Base-by-base conservation (phyloP, 108 stramenopile species). In the Nitzschia sp. region DNA sequence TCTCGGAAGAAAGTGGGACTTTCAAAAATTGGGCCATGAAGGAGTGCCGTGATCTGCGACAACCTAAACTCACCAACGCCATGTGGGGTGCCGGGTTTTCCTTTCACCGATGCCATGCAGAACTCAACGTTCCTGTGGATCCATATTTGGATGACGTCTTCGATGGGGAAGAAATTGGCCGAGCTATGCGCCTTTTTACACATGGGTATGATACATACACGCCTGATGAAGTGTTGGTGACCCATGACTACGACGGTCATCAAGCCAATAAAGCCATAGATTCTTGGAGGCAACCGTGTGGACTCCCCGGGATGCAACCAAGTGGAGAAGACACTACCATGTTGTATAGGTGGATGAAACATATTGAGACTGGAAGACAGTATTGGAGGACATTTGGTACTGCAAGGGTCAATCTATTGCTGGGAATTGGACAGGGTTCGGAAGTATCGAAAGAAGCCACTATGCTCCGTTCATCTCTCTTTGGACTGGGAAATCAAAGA, bases 191-290 rank as follows among this genome's bases (percentile, higher is more conserved):
- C 57, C 90, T 94, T 52, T 97, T 85, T 70, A 95, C 96, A n/a
- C 80, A 90, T 65, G 96, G 96, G 19, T 96, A 96, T 67, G 96
- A 96, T 67, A 79, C 92, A 11, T 96, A 95, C 79, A 87, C 94
- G 3, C 96, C 96, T 3, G 77, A 86, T 56, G 51, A 76, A 44
- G 83, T 91, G 19, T 67, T 80, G 44, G 79, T 96, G 12, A 73
- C 80, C n/a, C 96, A 96, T 74, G 94, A 96, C 77, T 95, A 96
- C 71, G 78, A 81, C n/a, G 78, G 70, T 22, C 76, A 76, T 59
- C 86, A 94, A 68, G 56, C 78, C 50, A 88, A 93, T 69, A 85
- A 88, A 14, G 72, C 73, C 17, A 74, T 83, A 8, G 51, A 75
- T 19, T 68, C 73, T 11, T 90, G 91, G 88, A 48, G 54, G 53